Evolutionary conservation across 257 asterid species (phyloP).

Genomic region (Linaria vulgaris): DNA sequence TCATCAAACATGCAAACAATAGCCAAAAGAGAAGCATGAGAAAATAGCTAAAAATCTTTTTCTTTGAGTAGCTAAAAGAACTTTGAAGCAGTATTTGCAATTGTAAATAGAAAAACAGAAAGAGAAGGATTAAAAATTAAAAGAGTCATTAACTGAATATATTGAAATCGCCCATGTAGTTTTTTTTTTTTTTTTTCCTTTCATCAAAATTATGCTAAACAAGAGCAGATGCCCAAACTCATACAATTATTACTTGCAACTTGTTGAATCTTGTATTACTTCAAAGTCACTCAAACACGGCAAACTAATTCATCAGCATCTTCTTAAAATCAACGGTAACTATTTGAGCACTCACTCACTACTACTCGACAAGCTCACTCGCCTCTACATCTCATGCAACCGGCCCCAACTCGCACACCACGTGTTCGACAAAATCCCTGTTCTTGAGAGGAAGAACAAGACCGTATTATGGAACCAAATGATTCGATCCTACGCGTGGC

Average conservation of each 20-base stretch:
- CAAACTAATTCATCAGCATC: constrained; percentile 56
- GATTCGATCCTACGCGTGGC: constrained; percentile 80
- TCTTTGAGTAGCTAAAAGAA: too few species aligned
- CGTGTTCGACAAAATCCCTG: constrained; percentile 55
- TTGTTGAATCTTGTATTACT: constrained; percentile 40
- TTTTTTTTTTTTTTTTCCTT: too few species aligned
- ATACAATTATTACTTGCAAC: constrained; percentile 30
- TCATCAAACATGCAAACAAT: too few species aligned
- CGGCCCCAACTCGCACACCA: constrained; percentile 59
- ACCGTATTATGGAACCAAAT: constrained; percentile 72
- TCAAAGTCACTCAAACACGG: constrained; percentile 57
- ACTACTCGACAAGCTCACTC: constrained; percentile 53
- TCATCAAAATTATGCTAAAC: too few species aligned
- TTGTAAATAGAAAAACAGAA: too few species aligned
- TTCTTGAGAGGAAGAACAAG: constrained; percentile 39
- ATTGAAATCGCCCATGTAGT: too few species aligned
- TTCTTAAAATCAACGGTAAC: constrained; percentile 44
- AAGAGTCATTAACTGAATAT: too few species aligned
- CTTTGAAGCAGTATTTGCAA: too few species aligned
- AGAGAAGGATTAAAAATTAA: too few species aligned
- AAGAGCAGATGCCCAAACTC: constrained; percentile 19
- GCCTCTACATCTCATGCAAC: constrained; percentile 66
- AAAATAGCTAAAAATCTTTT: too few species aligned
- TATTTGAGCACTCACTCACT: constrained; percentile 24
- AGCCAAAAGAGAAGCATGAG: too few species aligned